Conservation (phyloP, 495 filamentous ascomycete genomes). For the Entonaema liquescens region DNA sequence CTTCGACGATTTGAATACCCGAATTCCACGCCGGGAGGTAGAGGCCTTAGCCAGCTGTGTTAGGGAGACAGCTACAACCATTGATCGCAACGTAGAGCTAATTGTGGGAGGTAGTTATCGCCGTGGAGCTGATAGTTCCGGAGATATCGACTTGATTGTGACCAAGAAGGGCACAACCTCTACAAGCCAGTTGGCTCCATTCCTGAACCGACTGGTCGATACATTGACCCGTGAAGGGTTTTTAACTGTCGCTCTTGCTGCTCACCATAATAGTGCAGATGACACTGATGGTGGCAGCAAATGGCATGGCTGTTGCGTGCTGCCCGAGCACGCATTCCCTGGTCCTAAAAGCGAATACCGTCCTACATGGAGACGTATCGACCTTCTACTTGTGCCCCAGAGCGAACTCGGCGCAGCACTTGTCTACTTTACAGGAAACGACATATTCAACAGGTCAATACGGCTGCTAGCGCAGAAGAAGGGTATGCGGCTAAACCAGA, state of each 20-base stretch:
- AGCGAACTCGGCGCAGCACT: conserved; percentile 85
- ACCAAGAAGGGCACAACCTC: conserved; percentile 71
- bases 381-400: conserved; percentile 86
- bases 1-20: conserved; percentile 81
- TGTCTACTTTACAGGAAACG: conserved; percentile 96
- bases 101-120: conserved; percentile 88
- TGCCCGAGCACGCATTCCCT: conserved; percentile 54
- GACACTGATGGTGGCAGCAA: conserved; percentile 63
- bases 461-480: conserved; percentile 84
- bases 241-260: conserved; percentile 58
- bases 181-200: conserved; percentile 66
- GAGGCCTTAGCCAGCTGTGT: conserved; percentile 74
- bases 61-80: conserved; percentile 62
- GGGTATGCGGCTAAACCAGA: conserved; percentile 86
- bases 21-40: conserved; percentile 85
- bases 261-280: conserved; percentile 39
- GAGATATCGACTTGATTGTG: conserved; percentile 88
- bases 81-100: conserved; percentile 69
- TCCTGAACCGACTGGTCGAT: conserved; percentile 71
- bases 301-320: conserved; percentile 87
- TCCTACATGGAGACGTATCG: conserved; percentile 79
- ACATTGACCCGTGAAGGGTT: conserved; percentile 69
- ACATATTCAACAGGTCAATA: conserved; percentile 94
- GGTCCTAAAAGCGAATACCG: conserved; percentile 35
- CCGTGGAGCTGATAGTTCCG: conserved; percentile 74